A percentile compares a stretch with the other conserved stretches of the same genome.
Conservation (phyloP, 352 stramenopile genomes). For the Phytopythium vexans region DNA sequence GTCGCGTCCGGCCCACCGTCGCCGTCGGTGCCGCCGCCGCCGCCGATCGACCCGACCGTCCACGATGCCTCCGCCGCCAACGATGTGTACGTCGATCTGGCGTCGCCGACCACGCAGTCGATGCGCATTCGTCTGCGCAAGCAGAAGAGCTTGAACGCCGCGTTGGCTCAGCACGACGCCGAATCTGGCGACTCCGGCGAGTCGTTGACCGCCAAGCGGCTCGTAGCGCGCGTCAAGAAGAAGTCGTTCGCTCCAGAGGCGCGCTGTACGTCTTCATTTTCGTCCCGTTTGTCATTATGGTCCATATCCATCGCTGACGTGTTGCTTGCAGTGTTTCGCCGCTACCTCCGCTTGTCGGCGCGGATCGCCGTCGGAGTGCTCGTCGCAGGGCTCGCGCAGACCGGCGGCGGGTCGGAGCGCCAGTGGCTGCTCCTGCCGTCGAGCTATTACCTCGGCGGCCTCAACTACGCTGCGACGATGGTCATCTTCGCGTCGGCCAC, state of each 20-base stretch:
- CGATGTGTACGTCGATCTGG: constrained; percentile 16
- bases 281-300: neutral
- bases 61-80: no score
- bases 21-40: no score
- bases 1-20: no score
- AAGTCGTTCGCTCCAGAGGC: constrained; percentile 28
- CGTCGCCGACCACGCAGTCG: constrained; percentile 27
- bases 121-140: constrained; percentile 36
- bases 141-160: constrained; percentile 10
- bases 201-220: neutral
- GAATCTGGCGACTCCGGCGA: constrained; percentile 1
- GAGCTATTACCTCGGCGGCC: constrained; percentile 59
- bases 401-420: constrained; percentile 19
- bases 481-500: constrained; percentile 61
- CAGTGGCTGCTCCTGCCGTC: constrained; percentile 49
- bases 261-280: constrained; percentile 8
- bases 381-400: constrained; percentile 53
- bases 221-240: constrained; percentile 37
- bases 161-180: constrained; percentile 8
- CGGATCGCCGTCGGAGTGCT: constrained; percentile 62
- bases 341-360: constrained; percentile 28
- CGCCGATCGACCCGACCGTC: no score
- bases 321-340: constrained; percentile 29
- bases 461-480: constrained; percentile 65
- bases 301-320: neutral